These are phyloP conservation scores for Tricholoma sp. DNA, from an alignment of 768 basidiomycete genomes.

Conservation along the genomic window DNA sequence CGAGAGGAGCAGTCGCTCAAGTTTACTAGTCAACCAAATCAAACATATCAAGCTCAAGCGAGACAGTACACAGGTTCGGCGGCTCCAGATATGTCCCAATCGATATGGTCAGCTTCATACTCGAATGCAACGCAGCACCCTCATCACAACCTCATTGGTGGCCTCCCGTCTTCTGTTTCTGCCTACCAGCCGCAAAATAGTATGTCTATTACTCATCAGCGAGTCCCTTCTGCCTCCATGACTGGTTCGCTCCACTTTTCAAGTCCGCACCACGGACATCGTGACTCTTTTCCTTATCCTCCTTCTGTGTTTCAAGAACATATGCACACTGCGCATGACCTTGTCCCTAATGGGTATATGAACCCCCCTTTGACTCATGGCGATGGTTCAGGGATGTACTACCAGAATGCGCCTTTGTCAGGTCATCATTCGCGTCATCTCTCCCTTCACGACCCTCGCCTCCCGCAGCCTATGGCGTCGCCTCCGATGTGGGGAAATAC, in stretches of 20 bases:
- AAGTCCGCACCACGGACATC: constrained; percentile 15
- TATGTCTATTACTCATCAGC: constrained; percentile 19
- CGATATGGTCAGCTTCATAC: constrained; percentile 32
- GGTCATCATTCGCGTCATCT: constrained; percentile 23
- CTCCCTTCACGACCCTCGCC: constrained; percentile 25
- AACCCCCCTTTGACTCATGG: constrained; percentile 8
- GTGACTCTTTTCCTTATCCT: constrained; percentile 25
- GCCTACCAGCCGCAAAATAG: constrained; percentile 7
- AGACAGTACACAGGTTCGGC: constrained; percentile 20
- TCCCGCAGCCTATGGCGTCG: constrained; percentile 20
- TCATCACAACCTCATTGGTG: constrained; percentile 22
- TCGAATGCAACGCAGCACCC: constrained; percentile 23
- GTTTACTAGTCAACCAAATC: constrained; percentile 28
- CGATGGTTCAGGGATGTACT: constrained; percentile 11
- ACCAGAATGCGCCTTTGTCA: constrained; percentile 12
- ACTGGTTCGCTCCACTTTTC: constrained; percentile 16
- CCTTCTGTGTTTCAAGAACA: constrained; percentile 15
- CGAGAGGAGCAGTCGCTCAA: constrained; percentile 41
- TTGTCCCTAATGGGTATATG: constrained; percentile 12
- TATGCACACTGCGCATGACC: constrained; percentile 17
- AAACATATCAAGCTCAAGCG: constrained; percentile 26
- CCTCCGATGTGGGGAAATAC: constrained; percentile 30
- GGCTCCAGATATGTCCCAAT: constrained; percentile 26
- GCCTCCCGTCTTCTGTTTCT: constrained; percentile 9
- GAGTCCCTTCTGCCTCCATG: constrained; percentile 22